phyloP scores from a whole-genome alignment of 2,329 filamentous ascomycete species.

The Venturia nashicola region DNA sequence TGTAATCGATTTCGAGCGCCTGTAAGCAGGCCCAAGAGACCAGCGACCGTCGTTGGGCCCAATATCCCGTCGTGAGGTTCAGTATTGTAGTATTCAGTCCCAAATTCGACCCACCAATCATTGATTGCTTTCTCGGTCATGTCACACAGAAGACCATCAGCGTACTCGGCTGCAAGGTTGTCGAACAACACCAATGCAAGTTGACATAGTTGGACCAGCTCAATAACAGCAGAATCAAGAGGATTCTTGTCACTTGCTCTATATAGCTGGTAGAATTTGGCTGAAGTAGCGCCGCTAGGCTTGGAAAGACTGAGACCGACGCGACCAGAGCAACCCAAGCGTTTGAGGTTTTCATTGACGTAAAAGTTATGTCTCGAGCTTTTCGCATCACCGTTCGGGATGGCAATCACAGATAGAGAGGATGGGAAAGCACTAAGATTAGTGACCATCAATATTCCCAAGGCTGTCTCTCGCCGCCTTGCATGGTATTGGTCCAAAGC shows the following conservation, averaged over 20 bases:
- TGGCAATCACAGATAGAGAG: slow-evolving; percentile 77
- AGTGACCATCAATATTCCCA: slow-evolving; percentile 85
- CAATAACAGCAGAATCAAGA: slow-evolving; percentile 66
- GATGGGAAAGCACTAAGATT: slow-evolving; percentile 89
- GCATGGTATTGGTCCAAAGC: slow-evolving; percentile 79
- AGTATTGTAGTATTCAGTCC: slow-evolving; percentile 80
- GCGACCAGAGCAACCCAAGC: slow-evolving; percentile 80
- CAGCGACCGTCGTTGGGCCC: slow-evolving; percentile 82
- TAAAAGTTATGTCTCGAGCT: slow-evolving; percentile 76
- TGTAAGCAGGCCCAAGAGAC: slow-evolving; percentile 74
- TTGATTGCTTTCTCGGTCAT: slow-evolving; percentile 79
- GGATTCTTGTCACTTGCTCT: slow-evolving; percentile 73
- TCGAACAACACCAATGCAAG: slow-evolving; percentile 79
- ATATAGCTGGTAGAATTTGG: slow-evolving; percentile 88
- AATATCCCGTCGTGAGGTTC: slow-evolving; percentile 89
- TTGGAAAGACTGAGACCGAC: slow-evolving; percentile 70
- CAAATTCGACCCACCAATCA: slow-evolving; percentile 95
- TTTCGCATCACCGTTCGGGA: slow-evolving; percentile 75
- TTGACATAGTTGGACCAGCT: slow-evolving; percentile 86
- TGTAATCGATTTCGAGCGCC: slow-evolving; percentile 83
- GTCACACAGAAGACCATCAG: slow-evolving; percentile 86
- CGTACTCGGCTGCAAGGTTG: slow-evolving; percentile 76
- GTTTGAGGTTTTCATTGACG: slow-evolving; percentile 88
- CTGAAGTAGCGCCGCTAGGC: slow-evolving; percentile 69
- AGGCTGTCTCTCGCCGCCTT: slow-evolving; percentile 63